These are phyloP conservation scores for Acacia confusa DNA, from an alignment of 306 rosid species.

Conservation along the genomic window DNA sequence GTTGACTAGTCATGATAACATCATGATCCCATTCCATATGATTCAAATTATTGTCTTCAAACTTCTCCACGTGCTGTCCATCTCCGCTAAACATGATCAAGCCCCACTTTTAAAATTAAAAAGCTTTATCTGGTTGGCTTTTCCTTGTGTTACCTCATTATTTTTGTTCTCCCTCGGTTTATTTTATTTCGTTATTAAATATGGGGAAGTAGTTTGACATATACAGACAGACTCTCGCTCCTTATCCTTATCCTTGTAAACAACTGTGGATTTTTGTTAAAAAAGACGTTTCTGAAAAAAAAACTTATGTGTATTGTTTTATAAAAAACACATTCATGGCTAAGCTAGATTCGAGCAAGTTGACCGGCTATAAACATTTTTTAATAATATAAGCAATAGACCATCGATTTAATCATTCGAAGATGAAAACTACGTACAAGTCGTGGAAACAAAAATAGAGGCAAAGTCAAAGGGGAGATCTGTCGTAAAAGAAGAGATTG, in stretches of 20 bases:
- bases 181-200: not conserved
- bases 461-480: not conserved
- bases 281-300: too few species aligned
- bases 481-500: too few species aligned
- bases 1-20: slow-evolving; percentile 28
- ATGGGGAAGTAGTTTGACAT: not conserved
- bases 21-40: slow-evolving; percentile 2
- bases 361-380: not conserved
- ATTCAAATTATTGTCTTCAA: slow-evolving; percentile 1
- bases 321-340: not conserved
- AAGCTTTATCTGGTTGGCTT: not conserved
- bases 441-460: not conserved
- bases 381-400: too few species aligned
- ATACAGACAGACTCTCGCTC: not conserved
- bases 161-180: not conserved
- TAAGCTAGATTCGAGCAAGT: not conserved
- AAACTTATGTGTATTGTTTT: too few species aligned
- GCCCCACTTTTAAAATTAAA: not conserved
- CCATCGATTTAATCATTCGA: not conserved
- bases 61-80: slow-evolving; percentile 13
- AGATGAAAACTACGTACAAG: not conserved
- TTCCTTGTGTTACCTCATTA: not conserved
- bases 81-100: not conserved
- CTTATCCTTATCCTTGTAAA: too few species aligned
- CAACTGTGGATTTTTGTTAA: too few species aligned